Conservation (phyloP, 179 eudicot species). For the Nepenthes alata region DNA sequence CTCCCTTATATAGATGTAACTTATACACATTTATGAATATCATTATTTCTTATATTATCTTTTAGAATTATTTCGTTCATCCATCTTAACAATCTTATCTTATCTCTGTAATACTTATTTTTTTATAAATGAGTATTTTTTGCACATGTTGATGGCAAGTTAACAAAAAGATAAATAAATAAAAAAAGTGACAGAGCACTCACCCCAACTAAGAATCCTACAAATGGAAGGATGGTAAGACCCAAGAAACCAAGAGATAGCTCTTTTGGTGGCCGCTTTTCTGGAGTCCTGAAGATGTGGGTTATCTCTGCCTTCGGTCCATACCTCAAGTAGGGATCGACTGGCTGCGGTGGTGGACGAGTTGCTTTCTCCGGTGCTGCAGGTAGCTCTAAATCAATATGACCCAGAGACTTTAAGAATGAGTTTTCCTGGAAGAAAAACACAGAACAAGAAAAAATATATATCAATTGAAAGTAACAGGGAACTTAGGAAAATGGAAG, state of each 20-base stretch:
- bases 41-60: too few relatives aligned
- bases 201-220: constrained; percentile 84
- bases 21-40: too few relatives aligned
- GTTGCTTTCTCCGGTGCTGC: constrained; percentile 85
- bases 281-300: constrained; percentile 84
- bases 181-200: constrained; percentile 8
- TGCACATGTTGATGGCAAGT: too few relatives aligned
- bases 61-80: too few relatives aligned
- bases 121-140: too few relatives aligned
- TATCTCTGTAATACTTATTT: too few relatives aligned
- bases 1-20: too few relatives aligned
- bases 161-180: too few relatives aligned
- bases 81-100: too few relatives aligned
- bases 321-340: constrained; percentile 65
- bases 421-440: constrained; percentile 66
- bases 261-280: constrained; percentile 68
- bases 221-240: constrained; percentile 58
- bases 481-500: not conserved
- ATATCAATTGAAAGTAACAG: not conserved
- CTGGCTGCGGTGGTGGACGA: constrained; percentile 66
- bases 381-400: constrained; percentile 76
- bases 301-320: constrained; percentile 81
- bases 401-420: constrained; percentile 55
- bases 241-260: constrained; percentile 71
- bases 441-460: constrained; percentile 1